A percentile compares a stretch with the other conserved stretches of the same genome.
Conservation (phyloP, 1,139 yeast genomes). For the Nakaseomyces nivariensis region DNA sequence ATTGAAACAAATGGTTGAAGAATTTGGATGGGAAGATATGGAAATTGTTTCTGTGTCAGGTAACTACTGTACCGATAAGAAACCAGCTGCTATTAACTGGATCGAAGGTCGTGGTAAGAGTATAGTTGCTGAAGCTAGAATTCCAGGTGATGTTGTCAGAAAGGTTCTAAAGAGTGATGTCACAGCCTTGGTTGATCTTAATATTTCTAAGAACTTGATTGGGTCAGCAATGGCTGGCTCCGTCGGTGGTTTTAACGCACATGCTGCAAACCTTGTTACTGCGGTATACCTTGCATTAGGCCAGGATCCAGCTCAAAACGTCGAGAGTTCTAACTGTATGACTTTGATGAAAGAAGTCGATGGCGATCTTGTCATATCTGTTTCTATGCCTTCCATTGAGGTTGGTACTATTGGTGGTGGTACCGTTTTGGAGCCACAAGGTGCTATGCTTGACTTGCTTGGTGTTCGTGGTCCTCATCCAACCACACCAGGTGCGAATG, state of each 20-base stretch:
- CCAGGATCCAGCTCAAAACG: conserved; percentile 98
- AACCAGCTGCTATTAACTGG: conserved; percentile 98
- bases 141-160: conserved; percentile 71
- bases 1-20: conserved; percentile 73
- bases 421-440: conserved; percentile 93
- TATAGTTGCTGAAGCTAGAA: conserved; percentile 92
- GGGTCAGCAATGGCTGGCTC: conserved; percentile 99
- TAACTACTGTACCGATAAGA: conserved; percentile 94
- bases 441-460: conserved; percentile 86
- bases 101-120: conserved; percentile 98
- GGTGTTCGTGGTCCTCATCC: conserved; percentile 97
- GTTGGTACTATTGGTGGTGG: conserved; percentile 99
- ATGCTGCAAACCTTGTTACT: conserved; percentile 91
- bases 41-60: conserved; percentile 87
- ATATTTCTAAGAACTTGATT: conserved; percentile 76
- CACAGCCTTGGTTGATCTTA: conserved; percentile 82
- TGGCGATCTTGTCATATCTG: conserved; percentile 84
- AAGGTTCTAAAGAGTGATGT: conserved; percentile 86
- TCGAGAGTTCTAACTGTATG: conserved; percentile 94
- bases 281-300: conserved; percentile 93
- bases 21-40: conserved; percentile 93
- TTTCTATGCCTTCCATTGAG: conserved; percentile 97
- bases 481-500: conserved; percentile 86
- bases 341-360: conserved; percentile 78
- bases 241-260: conserved; percentile 96